Conservation (phyloP, 176 grass and related monocot species). For the Secale cereale region DNA sequence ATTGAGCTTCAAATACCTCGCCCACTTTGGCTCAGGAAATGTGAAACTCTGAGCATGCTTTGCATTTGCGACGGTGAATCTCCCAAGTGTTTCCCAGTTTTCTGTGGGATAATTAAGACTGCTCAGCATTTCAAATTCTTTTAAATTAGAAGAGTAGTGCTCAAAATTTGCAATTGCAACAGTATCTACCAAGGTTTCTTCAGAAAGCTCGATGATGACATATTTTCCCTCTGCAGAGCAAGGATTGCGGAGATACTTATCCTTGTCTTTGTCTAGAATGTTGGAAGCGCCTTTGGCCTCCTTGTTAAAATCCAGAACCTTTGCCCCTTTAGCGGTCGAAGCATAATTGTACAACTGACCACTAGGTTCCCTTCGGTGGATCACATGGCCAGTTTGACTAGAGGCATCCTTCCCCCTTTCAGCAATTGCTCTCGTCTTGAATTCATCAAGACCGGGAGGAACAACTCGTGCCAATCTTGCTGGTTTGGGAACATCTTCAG, state of each 20-base stretch:
- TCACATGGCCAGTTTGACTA: constrained; percentile 50
- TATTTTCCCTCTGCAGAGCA: constrained; percentile 92
- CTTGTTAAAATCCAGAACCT: constrained; percentile 84
- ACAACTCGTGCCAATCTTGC: constrained; percentile 53
- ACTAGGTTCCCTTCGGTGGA: constrained; percentile 81
- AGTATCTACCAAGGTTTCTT: constrained; percentile 93
- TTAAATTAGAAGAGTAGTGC: constrained; percentile 90
- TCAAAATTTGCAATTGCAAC: constrained; percentile 92
- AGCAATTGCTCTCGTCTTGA: constrained; percentile 72
- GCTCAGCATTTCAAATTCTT: constrained; percentile 74
- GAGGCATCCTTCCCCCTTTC: constrained; percentile 53
- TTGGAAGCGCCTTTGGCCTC: constrained; percentile 95
- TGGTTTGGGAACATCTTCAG: constrained; percentile 33
- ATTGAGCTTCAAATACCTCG: constrained; percentile 83
- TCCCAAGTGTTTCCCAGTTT: constrained; percentile 76
- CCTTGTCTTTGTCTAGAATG: constrained; percentile 95
- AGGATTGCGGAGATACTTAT: constrained; percentile 95
- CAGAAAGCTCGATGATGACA: constrained; percentile 88
- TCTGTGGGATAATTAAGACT: constrained; percentile 85
- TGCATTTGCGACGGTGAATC: constrained; percentile 65
- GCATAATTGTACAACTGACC: constrained; percentile 97
- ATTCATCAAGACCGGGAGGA: constrained; percentile 76
- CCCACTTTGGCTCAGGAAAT: constrained; percentile 81
- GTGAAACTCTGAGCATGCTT: constrained; percentile 74
- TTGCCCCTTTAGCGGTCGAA: constrained; percentile 75